A percentile compares a stretch with the other conserved stretches of the same genome.
Evolutionary conservation across 371 early-diverging fungal species (phyloP).

Genomic region (Umbelopsis sp.): DNA sequence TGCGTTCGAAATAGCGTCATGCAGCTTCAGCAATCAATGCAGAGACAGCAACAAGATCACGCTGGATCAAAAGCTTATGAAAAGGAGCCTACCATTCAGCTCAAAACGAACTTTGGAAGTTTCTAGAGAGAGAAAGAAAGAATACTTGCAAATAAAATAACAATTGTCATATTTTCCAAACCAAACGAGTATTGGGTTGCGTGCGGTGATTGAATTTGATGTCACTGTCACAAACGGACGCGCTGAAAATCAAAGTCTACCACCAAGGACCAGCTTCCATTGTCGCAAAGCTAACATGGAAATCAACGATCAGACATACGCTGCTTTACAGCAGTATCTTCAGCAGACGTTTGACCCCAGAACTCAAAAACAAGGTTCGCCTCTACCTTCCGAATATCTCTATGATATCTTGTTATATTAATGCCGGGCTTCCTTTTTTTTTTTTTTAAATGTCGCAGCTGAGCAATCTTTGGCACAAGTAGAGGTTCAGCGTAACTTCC

Average conservation of each 20-base stretch:
- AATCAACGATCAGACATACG: constrained; percentile 62
- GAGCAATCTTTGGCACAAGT: constrained; percentile 61
- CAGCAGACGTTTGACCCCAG: constrained; percentile 78
- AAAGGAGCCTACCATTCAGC: constrained; percentile 53
- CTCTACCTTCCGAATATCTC: background rate
- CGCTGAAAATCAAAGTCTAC: background rate
- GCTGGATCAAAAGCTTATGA: constrained; percentile 23
- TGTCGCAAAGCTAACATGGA: constrained; percentile 31
- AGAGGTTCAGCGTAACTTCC: constrained; percentile 75
- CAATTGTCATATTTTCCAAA: background rate
- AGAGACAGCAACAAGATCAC: constrained; percentile 37
- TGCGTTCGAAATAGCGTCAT: constrained; percentile 51
- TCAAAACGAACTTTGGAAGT: constrained; percentile 57
- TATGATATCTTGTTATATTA: too few relatives aligned
- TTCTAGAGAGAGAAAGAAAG: background rate
- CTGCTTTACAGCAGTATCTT: constrained; percentile 69
- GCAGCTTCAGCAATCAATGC: constrained; percentile 38
- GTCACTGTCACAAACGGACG: constrained; percentile 13
- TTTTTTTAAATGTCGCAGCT: constrained; percentile 48
- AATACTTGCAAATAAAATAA: background rate
- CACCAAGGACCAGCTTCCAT: background rate
- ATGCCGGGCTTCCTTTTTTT: background rate
- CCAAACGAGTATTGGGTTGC: background rate
- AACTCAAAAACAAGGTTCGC: constrained; percentile 76
- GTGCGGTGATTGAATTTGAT: background rate